Conservation (phyloP, 2,329 filamentous ascomycete species). For the Gaeumannomyces sp. region DNA sequence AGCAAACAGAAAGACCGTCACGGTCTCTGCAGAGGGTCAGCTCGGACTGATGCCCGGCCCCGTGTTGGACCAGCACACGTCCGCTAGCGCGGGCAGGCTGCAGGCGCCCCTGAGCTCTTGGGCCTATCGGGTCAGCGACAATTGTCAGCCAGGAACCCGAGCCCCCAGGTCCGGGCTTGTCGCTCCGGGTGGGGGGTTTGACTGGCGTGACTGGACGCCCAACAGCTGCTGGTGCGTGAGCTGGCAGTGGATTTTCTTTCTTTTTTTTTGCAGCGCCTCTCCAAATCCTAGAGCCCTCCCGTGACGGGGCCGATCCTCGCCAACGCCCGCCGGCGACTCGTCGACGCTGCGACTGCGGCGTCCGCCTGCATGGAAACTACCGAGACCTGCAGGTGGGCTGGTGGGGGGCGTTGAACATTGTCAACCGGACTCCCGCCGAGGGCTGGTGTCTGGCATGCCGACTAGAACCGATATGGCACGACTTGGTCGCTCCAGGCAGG, state of each 20-base stretch:
- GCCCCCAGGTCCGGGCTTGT: too few relatives aligned
- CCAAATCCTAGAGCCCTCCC: not conserved
- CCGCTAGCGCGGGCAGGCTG: not conserved
- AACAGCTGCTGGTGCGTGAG: too few relatives aligned
- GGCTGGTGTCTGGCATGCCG: not conserved
- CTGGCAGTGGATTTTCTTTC: too few relatives aligned
- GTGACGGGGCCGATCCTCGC: not conserved
- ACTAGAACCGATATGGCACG: too few relatives aligned
- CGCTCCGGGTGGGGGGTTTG: too few relatives aligned
- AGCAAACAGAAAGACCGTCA: too few relatives aligned
- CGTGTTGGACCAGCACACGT: not conserved
- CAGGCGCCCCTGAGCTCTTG: not conserved
- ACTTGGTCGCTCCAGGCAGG: too few relatives aligned
- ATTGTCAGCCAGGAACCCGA: too few relatives aligned
- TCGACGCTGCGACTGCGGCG: not conserved
- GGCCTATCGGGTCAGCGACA: not conserved
- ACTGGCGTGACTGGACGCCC: too few relatives aligned
- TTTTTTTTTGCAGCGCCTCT: too few relatives aligned
- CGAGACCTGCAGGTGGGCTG: not conserved
- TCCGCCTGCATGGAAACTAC: not conserved
- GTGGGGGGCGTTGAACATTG: not conserved
- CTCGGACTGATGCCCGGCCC: not conserved
- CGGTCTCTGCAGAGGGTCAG: not conserved
- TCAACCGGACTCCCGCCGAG: not conserved
- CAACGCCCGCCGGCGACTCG: not conserved